Percentiles rank a stretch among this genome's conserved stretches.
Evolutionary conservation across 2,329 filamentous ascomycete species (phyloP).

Genomic region (Byssothecium circinans): DNA sequence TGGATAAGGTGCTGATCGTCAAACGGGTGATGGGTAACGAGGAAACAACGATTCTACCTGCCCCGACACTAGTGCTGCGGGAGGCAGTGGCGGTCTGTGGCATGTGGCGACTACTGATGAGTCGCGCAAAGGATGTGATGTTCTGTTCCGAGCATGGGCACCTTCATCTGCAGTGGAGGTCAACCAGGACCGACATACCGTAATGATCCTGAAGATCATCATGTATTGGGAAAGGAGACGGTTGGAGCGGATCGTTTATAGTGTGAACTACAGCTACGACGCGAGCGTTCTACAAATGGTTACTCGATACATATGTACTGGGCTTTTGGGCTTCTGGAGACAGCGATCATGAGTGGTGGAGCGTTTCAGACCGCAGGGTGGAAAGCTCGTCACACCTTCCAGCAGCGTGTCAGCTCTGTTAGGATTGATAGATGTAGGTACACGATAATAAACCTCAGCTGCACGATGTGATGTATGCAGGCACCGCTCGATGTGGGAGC

Average conservation of each 20-base stretch:
- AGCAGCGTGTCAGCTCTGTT: conserved; percentile 10
- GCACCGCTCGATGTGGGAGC: conserved; percentile 11
- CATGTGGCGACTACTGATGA: too few species aligned
- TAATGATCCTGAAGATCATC: conserved; percentile 24
- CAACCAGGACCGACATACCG: too few species aligned
- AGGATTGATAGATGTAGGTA: conserved; percentile 1
- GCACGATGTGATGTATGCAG: conserved; percentile 24
- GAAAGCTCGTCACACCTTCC: conserved; percentile 18
- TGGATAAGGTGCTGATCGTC: too few species aligned
- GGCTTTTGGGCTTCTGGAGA: not conserved
- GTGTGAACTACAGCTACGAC: too few species aligned
- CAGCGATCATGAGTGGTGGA: conserved; percentile 17
- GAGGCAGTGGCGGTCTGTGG: too few species aligned
- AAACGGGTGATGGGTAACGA: too few species aligned
- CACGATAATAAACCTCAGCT: conserved; percentile 15
- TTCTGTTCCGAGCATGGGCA: too few species aligned
- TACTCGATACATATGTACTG: too few species aligned
- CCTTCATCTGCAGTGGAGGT: not conserved
- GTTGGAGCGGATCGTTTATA: conserved; percentile 1
- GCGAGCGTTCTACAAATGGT: too few species aligned
- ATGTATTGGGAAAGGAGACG: conserved; percentile 10
- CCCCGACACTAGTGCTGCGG: too few species aligned
- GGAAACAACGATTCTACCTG: too few species aligned
- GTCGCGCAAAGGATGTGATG: too few species aligned
- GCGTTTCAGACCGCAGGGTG: conserved; percentile 17